Conservation (phyloP, 2,329 filamentous ascomycete genomes). For the Aspergillus melleus region DNA sequence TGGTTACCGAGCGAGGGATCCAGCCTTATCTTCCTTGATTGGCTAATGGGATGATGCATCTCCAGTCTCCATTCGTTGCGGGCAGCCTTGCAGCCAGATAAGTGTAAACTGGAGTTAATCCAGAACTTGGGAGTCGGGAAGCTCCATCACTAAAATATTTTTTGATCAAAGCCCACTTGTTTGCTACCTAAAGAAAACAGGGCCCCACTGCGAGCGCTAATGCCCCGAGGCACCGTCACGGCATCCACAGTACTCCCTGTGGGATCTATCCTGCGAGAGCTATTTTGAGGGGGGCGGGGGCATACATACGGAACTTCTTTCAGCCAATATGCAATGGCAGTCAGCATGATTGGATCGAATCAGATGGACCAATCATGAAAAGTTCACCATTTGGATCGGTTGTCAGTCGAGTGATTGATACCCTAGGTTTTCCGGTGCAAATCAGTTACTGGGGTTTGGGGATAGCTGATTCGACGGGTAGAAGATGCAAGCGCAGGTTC, state of each 20-base stretch:
- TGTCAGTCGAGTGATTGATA: neutral
- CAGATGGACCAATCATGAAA: neutral
- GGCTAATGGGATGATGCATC: neutral
- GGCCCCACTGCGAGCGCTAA: neutral
- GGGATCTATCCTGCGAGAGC: neutral
- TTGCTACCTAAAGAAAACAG: neutral
- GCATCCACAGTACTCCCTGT: neutral
- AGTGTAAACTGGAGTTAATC: constrained; percentile 1
- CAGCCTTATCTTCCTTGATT: neutral
- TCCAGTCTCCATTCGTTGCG: neutral
- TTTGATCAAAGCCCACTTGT: neutral
- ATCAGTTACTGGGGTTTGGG: constrained; percentile 2
- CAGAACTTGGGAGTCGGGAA: neutral
- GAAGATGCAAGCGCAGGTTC: neutral
- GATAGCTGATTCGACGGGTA: neutral
- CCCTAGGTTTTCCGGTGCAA: neutral
- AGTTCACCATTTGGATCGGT: neutral
- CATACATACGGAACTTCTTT: neutral
- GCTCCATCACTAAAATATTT: constrained; percentile 1
- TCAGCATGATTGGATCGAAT: neutral
- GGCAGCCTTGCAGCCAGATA: constrained; percentile 1
- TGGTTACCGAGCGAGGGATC: neutral
- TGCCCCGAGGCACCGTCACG: neutral
- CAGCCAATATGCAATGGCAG: neutral
- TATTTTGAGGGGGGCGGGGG: neutral